Base-by-base conservation (phyloP, 306 rosid species). In the Senna siamea region DNA sequence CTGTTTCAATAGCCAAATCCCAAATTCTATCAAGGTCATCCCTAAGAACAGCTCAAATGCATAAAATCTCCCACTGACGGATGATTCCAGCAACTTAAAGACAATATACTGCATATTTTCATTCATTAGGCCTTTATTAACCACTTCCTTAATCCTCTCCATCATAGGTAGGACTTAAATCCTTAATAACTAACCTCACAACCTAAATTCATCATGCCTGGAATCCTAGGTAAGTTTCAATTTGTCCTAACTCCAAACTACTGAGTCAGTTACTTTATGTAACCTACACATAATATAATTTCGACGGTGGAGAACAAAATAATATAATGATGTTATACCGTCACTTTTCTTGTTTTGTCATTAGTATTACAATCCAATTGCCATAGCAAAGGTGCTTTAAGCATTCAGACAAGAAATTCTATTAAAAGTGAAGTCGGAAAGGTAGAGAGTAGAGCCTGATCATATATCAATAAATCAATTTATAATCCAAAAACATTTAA, bases 401-500 rank as follows among this genome's bases (percentile, higher is more conserved):
- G 12, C 30, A 37, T 70, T 7, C 47, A 38, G 7, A 60, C 35
- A 47, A 59, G 48, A 37, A 20, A 72, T 44, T 14, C 8, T 19
- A 28, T 32, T 17, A 37, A 37, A 41, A 15, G 64, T 6, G 40
- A 30, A 30, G 40, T 58, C 34, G 64, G 20, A 30, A 57, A 12
- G 20, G 35, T 55, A 23, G 18, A 23, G n/a, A 55, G 35, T 55
- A 23, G 18, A 23, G n/a, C 22, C 35, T 23, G 35, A 55, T 55
- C 15, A 55, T 43, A 47, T 9, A 10, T 28, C 28, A 47, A 67
- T 34, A 8, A 34, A 17, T 7, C 26, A 34, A 10, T 47, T 46
- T 26, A 47, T 50, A 47, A 47, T 26, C 43, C 43, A 46, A 66
- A 46, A 66, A n/a, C 20, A 66, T 23, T 22, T 26, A 66, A 32